Percentiles rank a stretch among this genome's conserved stretches.
Evolutionary conservation across 2,329 filamentous ascomycete genomes (phyloP).

Genomic region (Byssochlamys sp.): DNA sequence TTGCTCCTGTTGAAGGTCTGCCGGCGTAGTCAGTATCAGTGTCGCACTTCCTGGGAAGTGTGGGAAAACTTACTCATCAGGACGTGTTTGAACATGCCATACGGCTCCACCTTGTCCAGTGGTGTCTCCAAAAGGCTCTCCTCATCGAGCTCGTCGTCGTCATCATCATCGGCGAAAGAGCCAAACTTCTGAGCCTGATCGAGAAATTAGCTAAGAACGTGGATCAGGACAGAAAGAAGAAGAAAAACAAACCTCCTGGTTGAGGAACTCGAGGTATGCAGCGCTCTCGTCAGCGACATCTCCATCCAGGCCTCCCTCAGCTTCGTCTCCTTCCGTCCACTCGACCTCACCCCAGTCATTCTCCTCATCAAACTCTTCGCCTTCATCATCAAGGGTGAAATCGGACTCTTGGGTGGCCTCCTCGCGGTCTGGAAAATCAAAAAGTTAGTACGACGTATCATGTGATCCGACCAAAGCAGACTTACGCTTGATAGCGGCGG

Average conservation of each 20-base stretch:
- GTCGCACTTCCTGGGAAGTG: conserved; percentile 4
- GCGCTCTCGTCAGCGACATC: conserved; percentile 83
- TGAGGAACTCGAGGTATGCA: conserved; percentile 90
- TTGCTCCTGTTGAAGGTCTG: conserved; percentile 81
- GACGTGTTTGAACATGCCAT: conserved; percentile 73
- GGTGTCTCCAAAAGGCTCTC: conserved; percentile 87
- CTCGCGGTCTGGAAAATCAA: conserved; percentile 57
- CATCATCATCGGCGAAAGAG: conserved; percentile 59
- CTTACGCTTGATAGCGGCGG: conserved; percentile 73
- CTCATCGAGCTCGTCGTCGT: conserved; percentile 85
- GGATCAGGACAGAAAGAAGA: not conserved
- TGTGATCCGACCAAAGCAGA: conserved; percentile 7
- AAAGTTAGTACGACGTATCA: conserved; percentile 17
- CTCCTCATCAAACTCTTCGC: conserved; percentile 65
- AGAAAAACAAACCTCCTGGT: conserved; percentile 60
- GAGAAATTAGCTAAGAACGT: conserved; percentile 9
- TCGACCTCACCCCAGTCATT: conserved; percentile 74
- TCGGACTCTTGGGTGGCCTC: conserved; percentile 86
- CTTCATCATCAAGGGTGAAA: conserved; percentile 64
- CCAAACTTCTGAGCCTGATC: conserved; percentile 71
- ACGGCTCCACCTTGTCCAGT: conserved; percentile 89
- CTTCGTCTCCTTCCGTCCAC: conserved; percentile 54
- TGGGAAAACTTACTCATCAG: conserved; percentile 60
- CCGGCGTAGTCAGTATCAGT: conserved; percentile 15
- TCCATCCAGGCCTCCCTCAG: conserved; percentile 49